Conservation (phyloP, 78 protist genomes). For the Diacronema lutheri region DNA sequence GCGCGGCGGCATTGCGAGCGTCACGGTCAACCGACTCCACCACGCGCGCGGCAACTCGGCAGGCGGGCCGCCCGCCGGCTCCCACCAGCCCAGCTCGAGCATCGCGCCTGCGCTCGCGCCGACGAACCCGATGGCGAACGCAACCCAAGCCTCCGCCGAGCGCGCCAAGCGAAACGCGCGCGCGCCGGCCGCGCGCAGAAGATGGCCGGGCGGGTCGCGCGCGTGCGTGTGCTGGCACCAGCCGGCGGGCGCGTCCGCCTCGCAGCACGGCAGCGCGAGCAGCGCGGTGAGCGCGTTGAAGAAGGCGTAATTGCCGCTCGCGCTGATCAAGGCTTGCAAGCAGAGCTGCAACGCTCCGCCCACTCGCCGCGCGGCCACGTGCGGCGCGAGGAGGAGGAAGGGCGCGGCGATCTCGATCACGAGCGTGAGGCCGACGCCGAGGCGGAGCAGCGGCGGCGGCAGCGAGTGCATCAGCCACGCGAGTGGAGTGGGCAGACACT, state of each 20-base stretch:
- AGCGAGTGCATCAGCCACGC: conserved; percentile 35
- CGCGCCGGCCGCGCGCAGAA: too few species aligned
- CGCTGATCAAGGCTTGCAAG: conserved; percentile 19
- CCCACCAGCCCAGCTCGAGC: too few species aligned
- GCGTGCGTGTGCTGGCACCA: too few species aligned
- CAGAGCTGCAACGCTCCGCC: conserved; percentile 32
- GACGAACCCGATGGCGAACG: too few species aligned
- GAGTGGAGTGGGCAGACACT: conserved; percentile 64
- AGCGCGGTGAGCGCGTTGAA: conserved; percentile 61
- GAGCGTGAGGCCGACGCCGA: conserved; percentile 36
- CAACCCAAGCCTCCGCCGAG: too few species aligned
- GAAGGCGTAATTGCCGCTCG: conserved; percentile 68
- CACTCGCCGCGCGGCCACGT: conserved; percentile 10
- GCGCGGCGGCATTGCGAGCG: too few species aligned
- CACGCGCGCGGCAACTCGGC: too few species aligned
- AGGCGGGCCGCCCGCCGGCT: too few species aligned
- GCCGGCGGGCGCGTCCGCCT: conserved; percentile 19
- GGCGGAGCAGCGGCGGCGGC: conserved; percentile 23
- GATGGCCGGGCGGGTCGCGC: too few species aligned
- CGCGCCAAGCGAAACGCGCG: too few species aligned
- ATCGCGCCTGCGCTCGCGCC: too few species aligned
- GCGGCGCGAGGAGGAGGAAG: conserved; percentile 38
- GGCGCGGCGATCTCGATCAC: conserved; percentile 49
- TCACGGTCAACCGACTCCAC: too few species aligned
- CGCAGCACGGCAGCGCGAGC: conserved; percentile 31